These are phyloP conservation scores for Globisporangium takayamanum DNA, from an alignment of 352 stramenopile genomes.

Conservation along the genomic window DNA sequence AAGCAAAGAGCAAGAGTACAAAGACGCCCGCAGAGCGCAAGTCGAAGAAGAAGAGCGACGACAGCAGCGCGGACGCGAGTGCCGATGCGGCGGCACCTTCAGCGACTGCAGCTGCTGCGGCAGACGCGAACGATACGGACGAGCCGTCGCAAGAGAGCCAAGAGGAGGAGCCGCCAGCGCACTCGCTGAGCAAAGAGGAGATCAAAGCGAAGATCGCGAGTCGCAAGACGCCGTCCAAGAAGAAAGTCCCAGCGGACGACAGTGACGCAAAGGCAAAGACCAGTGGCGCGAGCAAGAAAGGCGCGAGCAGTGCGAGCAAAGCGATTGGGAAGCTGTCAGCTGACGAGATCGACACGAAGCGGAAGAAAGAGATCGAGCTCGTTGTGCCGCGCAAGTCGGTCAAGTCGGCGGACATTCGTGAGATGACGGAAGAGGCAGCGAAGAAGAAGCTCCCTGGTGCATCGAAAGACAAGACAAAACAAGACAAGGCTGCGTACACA, in stretches of 20 bases:
- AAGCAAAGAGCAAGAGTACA: constrained; percentile 32
- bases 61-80: constrained; percentile 14
- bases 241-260: constrained; percentile 33
- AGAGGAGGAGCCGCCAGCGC: constrained; percentile 27
- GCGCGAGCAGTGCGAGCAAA: constrained; percentile 24
- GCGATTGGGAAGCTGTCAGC: constrained; percentile 19
- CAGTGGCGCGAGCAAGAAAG: constrained; percentile 28
- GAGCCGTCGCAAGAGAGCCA: constrained; percentile 12
- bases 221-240: constrained; percentile 56
- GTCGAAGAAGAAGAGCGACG: constrained; percentile 22
- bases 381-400: constrained; percentile 70
- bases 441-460: constrained; percentile 39
- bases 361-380: constrained; percentile 78
- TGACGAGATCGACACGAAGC: constrained; percentile 59
- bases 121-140: constrained; percentile 6
- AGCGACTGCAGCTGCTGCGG: background rate
- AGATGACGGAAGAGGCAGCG: constrained; percentile 63
- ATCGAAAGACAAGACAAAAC: constrained; percentile 39
- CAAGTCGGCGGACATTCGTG: constrained; percentile 68
- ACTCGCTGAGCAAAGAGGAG: constrained; percentile 60
- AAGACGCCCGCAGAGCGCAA: constrained; percentile 8
- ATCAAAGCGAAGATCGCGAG: constrained; percentile 74
- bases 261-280: constrained; percentile 19
- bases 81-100: background rate
- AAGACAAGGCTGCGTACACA: constrained; percentile 62